A percentile compares a stretch with the other conserved stretches of the same genome.
phyloP scores from a whole-genome alignment of 176 grass and related monocot genomes.

The Stipa capillata region DNA sequence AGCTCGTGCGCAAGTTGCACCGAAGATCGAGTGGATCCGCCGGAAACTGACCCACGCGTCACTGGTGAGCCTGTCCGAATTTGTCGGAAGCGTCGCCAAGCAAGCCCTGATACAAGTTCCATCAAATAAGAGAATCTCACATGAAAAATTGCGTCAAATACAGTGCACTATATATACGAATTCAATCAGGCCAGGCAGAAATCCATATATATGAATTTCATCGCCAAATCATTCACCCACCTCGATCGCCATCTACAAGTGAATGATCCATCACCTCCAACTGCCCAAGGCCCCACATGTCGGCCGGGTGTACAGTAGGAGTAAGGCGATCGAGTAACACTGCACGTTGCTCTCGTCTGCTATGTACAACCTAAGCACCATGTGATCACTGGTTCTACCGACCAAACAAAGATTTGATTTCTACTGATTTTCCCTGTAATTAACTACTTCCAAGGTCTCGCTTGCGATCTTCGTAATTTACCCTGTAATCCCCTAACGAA shows the following conservation, averaged over 20 bases:
- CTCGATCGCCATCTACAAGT: not conserved
- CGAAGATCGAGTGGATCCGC: no score
- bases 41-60: not conserved
- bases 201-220: no score
- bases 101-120: no score
- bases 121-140: no score
- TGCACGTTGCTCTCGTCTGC: not conserved
- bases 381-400: not conserved
- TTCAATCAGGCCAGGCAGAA: no score
- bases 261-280: not conserved
- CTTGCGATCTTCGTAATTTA: no score
- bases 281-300: not conserved
- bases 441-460: not conserved
- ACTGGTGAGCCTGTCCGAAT: not conserved
- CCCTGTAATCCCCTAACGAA: no score
- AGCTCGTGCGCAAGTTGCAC: not conserved
- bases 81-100: slow-evolving; percentile 5
- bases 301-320: not conserved
- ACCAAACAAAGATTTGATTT: not conserved
- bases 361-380: not conserved
- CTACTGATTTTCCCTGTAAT: not conserved
- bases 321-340: not conserved
- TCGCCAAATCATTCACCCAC: not conserved
- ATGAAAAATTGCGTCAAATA: no score
- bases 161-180: no score